Evolutionary conservation across 163 green algal species (phyloP), one percentile per base, ranked within the genome.

Genomic region (Coccomyxa subellipsoidea): DNA sequence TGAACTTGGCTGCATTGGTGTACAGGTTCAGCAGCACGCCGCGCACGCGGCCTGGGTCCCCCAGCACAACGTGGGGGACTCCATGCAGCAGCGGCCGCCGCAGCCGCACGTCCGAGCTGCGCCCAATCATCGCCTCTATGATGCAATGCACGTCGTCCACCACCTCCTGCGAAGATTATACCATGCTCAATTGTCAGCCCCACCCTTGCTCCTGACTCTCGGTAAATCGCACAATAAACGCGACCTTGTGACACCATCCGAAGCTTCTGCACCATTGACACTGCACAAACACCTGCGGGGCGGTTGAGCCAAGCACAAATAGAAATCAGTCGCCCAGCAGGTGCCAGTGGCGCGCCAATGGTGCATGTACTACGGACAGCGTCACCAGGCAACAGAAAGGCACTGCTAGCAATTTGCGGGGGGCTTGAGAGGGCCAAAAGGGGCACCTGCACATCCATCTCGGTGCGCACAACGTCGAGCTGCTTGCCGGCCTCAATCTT

Each of bases 1-100:
- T 97, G 88, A 95, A 97, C 89, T 97, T 97, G 77, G 91, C 93
- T 1, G 94, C 93, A 76, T 97, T 97, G 69, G 92, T 94, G 88
- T 94, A 94, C 39, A 97, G 85, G 85, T 97, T 97, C 36, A 97
- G 87, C 59, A 97, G 90, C n/a, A 97, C 90, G 84, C 93, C 92
- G 31, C 90, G 87, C 84, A 97, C 85, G 15, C 94, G 83, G 81
- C 93, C 92, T 31, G 91, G 83, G 87, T 97, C 94, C 15, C 83
- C 86, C 54, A 90, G 54, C 36, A 90, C 76, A 23, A 83, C 69
- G 29, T 76, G 76, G 0, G 90, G 89, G 31, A 90, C 86, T 9
- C 77, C 85, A 23, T 82, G 38, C 38, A 91, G 79, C 40, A 89
- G 82, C 2, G 91, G 91, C 18, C 36, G 59, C 77, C 86, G 70